These are phyloP conservation scores for Melanogaster broomeanus DNA, from an alignment of 768 basidiomycete species.

Conservation along the genomic window DNA sequence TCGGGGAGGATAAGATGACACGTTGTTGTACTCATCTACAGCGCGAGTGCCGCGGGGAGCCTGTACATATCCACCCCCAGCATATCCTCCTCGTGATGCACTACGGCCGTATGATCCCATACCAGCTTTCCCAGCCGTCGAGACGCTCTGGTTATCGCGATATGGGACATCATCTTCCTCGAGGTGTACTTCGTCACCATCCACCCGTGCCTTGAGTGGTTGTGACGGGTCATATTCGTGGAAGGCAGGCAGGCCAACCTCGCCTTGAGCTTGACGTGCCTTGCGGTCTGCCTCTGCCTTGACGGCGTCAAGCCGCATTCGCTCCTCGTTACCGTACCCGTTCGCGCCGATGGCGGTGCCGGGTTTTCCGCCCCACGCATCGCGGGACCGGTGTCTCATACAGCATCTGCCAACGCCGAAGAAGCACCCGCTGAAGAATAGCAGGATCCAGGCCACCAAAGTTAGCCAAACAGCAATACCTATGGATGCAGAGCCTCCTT, in stretches of 20 bases:
- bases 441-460: conserved; percentile 78
- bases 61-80: conserved; percentile 64
- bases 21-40: conserved; percentile 72
- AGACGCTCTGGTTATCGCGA: conserved; percentile 30
- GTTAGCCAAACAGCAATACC: conserved; percentile 94
- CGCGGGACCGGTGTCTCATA: conserved; percentile 53
- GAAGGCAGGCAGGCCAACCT: conserved; percentile 76
- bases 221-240: conserved; percentile 60
- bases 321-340: conserved; percentile 49
- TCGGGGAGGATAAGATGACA: conserved; percentile 46
- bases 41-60: conserved; percentile 66
- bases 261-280: conserved; percentile 57
- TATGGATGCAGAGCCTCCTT: conserved; percentile 74
- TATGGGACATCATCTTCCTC: conserved; percentile 47
- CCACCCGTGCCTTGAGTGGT: conserved; percentile 63
- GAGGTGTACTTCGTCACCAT: conserved; percentile 56
- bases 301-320: conserved; percentile 79
- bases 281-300: conserved; percentile 87
- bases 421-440: conserved; percentile 92
- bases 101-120: conserved; percentile 34
- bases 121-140: conserved; percentile 19
- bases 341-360: conserved; percentile 26
- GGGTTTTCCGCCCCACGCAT: conserved; percentile 40
- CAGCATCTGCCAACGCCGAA: conserved; percentile 86
- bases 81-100: conserved; percentile 35